Percentiles rank a stretch among this genome's conserved stretches.
These are phyloP conservation scores for Globisporangium paroecandrum DNA, from an alignment of 352 stramenopile genomes.

Conservation along the genomic window DNA sequence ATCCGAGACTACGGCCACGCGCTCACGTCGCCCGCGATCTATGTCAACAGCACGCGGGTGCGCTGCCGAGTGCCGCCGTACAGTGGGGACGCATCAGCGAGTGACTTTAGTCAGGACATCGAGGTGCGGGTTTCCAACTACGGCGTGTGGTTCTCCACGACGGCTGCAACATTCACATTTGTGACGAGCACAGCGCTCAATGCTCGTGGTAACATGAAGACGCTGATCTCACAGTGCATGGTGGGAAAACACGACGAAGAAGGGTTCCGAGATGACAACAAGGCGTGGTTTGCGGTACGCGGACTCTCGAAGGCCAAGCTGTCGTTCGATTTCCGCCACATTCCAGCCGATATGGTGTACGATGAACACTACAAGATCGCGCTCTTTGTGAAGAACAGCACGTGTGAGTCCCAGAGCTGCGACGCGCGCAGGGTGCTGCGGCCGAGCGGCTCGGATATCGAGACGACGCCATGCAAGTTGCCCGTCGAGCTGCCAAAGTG, in stretches of 20 bases:
- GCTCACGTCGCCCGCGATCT: constrained; percentile 54
- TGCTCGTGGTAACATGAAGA: constrained; percentile 19
- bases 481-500: constrained; percentile 88
- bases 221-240: constrained; percentile 35
- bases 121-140: constrained; percentile 82
- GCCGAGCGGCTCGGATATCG: constrained; percentile 58
- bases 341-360: constrained; percentile 91
- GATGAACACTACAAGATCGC: constrained; percentile 95
- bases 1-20: constrained; percentile 22
- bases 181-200: constrained; percentile 21
- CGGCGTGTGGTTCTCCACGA: constrained; percentile 67
- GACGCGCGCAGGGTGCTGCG: constrained; percentile 49
- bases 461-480: constrained; percentile 90
- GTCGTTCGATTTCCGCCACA: constrained; percentile 92
- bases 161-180: constrained; percentile 45
- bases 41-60: constrained; percentile 77
- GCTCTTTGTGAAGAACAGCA: constrained; percentile 93
- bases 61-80: constrained; percentile 74
- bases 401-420: constrained; percentile 88
- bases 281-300: constrained; percentile 91
- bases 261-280: constrained; percentile 68
- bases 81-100: constrained; percentile 23
- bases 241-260: constrained; percentile 59
- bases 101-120: constrained; percentile 21
- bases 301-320: constrained; percentile 92